phyloP scores from a whole-genome alignment of 2,329 filamentous ascomycete genomes.

The Cladosporium cucumerinum region DNA sequence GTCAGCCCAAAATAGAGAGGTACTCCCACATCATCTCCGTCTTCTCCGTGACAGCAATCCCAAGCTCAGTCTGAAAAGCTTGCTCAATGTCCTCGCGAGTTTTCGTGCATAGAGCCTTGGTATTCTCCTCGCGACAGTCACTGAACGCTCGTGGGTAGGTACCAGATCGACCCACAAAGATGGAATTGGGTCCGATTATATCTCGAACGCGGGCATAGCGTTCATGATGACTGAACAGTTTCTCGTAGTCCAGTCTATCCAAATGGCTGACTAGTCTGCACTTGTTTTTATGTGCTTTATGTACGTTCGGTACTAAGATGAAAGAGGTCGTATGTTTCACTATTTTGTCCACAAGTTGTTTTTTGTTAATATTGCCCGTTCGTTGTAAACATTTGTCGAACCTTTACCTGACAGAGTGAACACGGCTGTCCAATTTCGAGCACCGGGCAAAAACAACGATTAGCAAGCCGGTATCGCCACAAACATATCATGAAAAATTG shows the following conservation, averaged over 20 bases:
- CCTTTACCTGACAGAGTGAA: not conserved
- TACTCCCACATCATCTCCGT: slow-evolving; percentile 37
- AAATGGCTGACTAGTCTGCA: not conserved
- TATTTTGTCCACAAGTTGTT: not conserved
- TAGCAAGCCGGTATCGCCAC: not conserved
- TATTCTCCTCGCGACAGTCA: slow-evolving; percentile 17
- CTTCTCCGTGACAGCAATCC: slow-evolving; percentile 25
- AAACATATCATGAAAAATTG: not conserved
- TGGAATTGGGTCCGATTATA: slow-evolving; percentile 50
- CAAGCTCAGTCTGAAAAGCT: slow-evolving; percentile 33
- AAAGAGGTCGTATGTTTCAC: not conserved
- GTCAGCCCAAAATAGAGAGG: slow-evolving; percentile 46
- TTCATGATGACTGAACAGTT: not conserved
- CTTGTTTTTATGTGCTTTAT: not conserved
- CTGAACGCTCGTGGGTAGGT: slow-evolving; percentile 43
- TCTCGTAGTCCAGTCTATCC: not conserved
- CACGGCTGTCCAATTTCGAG: not conserved
- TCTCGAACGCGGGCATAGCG: slow-evolving; percentile 52
- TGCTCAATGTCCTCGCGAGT: slow-evolving; percentile 24
- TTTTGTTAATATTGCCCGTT: not conserved
- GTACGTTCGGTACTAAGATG: not conserved
- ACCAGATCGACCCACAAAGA: slow-evolving; percentile 47
- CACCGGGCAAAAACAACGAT: not conserved
- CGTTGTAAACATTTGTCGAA: not conserved
- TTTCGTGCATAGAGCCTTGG: slow-evolving; percentile 19